phyloP scores from a whole-genome alignment of 305 asterid species.

The Fraxinus floribunda region DNA sequence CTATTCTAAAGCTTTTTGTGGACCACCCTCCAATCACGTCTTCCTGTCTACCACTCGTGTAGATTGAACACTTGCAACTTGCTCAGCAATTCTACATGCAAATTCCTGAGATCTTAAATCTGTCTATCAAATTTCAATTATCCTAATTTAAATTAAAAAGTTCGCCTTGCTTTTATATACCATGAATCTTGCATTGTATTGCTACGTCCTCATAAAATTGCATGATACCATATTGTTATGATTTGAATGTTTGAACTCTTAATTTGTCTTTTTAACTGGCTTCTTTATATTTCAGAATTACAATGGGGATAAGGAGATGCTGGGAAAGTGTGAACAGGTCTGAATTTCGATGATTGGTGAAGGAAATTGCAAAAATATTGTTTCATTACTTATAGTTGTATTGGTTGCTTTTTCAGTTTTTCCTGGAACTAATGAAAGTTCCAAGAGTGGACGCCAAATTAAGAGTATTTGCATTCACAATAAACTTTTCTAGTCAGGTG shows the following conservation, averaged over 20 bases:
- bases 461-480: conserved; percentile 91
- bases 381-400: conserved; percentile 27
- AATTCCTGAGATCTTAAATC: not conserved
- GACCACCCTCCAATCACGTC: not conserved
- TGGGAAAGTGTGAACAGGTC: conserved; percentile 99
- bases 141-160: not conserved
- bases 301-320: conserved; percentile 86
- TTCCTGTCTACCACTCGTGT: not conserved
- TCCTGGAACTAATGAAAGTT: conserved; percentile 94
- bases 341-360: conserved; percentile 20
- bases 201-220: not conserved
- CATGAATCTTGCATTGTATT: not conserved
- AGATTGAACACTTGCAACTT: not conserved
- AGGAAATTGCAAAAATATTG: conserved; percentile 22
- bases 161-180: not conserved
- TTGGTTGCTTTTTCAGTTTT: conserved; percentile 61
- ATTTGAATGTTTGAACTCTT: conserved; percentile 14
- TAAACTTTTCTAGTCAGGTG: conserved; percentile 88
- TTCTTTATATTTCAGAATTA: conserved; percentile 63
- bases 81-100: not conserved
- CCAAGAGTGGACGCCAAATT: conserved; percentile 98
- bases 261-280: conserved; percentile 20
- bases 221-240: not conserved
- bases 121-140: not conserved
- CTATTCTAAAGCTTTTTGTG: not conserved